A percentile compares a stretch with the other conserved stretches of the same genome.
Evolutionary conservation across 805 yeast species (phyloP).

Genomic region (Helenozyma rhizophorensis): DNA sequence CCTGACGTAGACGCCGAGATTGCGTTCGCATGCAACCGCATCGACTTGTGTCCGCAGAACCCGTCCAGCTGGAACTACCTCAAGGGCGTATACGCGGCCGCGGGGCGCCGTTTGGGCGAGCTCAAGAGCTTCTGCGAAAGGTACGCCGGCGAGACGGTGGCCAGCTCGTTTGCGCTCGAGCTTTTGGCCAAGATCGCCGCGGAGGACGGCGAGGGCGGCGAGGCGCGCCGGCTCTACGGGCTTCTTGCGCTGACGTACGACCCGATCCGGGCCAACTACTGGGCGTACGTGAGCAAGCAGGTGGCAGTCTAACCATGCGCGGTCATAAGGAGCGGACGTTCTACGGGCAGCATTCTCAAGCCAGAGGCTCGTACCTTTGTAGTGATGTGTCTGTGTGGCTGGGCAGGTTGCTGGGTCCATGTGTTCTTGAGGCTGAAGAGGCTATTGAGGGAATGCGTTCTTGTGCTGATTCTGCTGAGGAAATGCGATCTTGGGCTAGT

Average conservation of each 20-base stretch:
- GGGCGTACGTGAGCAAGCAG: constrained; percentile 46
- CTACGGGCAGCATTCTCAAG: too few species aligned
- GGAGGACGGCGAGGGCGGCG: constrained; percentile 19
- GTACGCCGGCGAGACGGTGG: constrained; percentile 29
- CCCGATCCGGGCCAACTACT: constrained; percentile 57
- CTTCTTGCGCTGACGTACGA: constrained; percentile 52
- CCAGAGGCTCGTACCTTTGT: too few species aligned
- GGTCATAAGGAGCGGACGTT: too few species aligned
- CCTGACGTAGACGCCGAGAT: constrained; percentile 43
- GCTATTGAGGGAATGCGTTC: too few species aligned
- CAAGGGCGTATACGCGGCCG: constrained; percentile 45
- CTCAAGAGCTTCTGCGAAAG: constrained; percentile 43
- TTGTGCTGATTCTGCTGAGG: too few species aligned
- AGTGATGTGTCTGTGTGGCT: too few species aligned
- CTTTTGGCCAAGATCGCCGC: constrained; percentile 46
- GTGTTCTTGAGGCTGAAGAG: too few species aligned
- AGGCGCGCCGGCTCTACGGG: constrained; percentile 44
- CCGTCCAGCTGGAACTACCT: constrained; percentile 85
- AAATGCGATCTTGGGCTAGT: too few species aligned
- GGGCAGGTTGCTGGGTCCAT: too few species aligned
- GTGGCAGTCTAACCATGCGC: too few species aligned
- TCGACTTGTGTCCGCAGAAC: constrained; percentile 69
- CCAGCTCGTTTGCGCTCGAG: constrained; percentile 14
- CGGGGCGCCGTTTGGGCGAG: constrained; percentile 24
- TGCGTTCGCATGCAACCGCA: constrained; percentile 44